Base-by-base conservation (phyloP, 2,329 filamentous ascomycete genomes). In the Bertia moriformis region DNA sequence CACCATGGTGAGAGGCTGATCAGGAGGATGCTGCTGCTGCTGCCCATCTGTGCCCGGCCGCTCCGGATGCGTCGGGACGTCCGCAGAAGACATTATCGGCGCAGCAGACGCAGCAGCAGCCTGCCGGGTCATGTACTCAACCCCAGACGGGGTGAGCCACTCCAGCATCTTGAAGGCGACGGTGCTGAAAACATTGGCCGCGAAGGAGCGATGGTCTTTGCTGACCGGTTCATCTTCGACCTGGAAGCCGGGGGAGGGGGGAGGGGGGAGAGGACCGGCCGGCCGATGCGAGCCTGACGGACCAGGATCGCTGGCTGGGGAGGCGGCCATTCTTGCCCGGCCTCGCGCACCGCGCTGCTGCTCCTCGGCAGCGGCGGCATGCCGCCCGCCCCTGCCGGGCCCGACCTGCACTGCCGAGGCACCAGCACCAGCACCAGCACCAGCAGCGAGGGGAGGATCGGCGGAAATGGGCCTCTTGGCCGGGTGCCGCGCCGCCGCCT, bases 301-400 rank as follows among this genome's bases (percentile, higher is more conserved):
- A 15, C 61, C 54, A 1, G 67, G 67, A 38, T 86, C 78, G 49
- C 80, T 83, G 10, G 86, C 84, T 38, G 93, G 67, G 50, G 83
- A 84, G 40, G 84, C 73, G 12, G 87, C 87, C 22, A 94, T 60
- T 1, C 83, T 84, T 49, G 85, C 73, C 5, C 87, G 85, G 50
- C 85, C 93, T 36, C 86, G 75, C 17, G 80, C 74, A 54, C 87
- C 94, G 45, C 87, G n/a, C n/a, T n/a, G n/a, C n/a, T n/a, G n/a
- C n/a, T n/a, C n/a, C n/a, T n/a, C n/a, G n/a, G n/a, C n/a, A n/a
- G n/a, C n/a, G n/a, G n/a, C n/a, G n/a, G n/a, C n/a, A n/a, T n/a
- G n/a, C n/a, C n/a, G n/a, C n/a, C n/a, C n/a, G n/a, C n/a, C n/a
- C n/a, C n/a, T n/a, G n/a, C n/a, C n/a, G n/a, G n/a, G n/a, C n/a